Evolutionary conservation across 305 asterid genomes (phyloP).

Genomic region (Ruellia speciosa): DNA sequence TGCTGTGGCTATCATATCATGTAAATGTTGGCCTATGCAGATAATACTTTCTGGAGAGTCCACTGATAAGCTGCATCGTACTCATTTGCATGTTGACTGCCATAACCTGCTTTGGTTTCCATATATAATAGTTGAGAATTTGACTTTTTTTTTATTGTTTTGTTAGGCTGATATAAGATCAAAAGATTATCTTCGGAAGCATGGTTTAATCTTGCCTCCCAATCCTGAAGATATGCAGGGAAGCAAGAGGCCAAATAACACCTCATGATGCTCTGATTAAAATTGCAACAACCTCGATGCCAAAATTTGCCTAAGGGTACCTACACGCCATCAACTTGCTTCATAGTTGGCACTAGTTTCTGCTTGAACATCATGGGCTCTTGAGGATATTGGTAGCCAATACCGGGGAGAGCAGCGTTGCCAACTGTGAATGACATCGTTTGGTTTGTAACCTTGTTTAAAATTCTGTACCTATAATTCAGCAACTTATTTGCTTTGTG

Average conservation of each 20-base stretch:
- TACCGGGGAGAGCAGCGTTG: neutral
- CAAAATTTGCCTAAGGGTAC: neutral
- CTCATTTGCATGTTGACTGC: neutral
- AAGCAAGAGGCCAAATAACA: slow-evolving; percentile 5
- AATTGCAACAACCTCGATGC: slow-evolving; percentile 1
- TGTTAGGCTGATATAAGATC: slow-evolving; percentile 65
- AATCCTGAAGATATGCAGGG: neutral
- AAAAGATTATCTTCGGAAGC: slow-evolving; percentile 36
- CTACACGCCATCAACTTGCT: neutral
- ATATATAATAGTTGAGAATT: too few relatives aligned
- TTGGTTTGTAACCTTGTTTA: neutral
- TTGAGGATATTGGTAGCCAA: neutral
- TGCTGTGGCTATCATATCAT: neutral
- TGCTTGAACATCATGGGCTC: neutral
- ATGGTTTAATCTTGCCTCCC: slow-evolving; percentile 27
- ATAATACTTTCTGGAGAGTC: neutral
- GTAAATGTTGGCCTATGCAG: neutral
- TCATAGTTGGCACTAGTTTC: neutral
- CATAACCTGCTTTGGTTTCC: slow-evolving; percentile 4
- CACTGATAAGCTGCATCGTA: neutral
- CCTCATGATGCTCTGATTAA: neutral
- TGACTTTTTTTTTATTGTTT: neutral
- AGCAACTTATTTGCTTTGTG: too few relatives aligned
- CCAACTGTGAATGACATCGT: neutral
- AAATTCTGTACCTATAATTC: neutral